These are phyloP conservation scores for Kuraishia borneana DNA, from an alignment of 805 yeast species.

Conservation along the genomic window DNA sequence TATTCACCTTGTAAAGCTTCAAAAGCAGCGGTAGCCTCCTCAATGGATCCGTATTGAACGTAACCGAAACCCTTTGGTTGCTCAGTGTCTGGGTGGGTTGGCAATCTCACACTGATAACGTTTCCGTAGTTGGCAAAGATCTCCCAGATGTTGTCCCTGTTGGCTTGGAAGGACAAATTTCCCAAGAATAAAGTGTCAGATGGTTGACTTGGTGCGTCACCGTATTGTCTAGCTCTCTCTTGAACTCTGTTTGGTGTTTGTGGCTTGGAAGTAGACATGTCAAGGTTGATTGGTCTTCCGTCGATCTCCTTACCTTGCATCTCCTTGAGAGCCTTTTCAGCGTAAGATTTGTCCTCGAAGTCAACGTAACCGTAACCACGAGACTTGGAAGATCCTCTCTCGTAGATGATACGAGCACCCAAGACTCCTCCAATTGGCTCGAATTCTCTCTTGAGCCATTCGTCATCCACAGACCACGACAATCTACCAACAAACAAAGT, in stretches of 20 bases:
- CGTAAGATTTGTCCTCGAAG: slow-evolving; percentile 64
- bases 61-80: slow-evolving; percentile 99
- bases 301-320: slow-evolving; percentile 92
- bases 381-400: slow-evolving; percentile 84
- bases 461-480: slow-evolving; percentile 95
- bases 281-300: slow-evolving; percentile 93
- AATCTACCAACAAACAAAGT: slow-evolving; percentile 95
- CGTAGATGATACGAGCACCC: slow-evolving; percentile 87
- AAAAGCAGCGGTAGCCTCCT: slow-evolving; percentile 83
- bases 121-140: slow-evolving; percentile 70
- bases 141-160: slow-evolving; percentile 67
- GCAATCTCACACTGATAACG: slow-evolving; percentile 84
- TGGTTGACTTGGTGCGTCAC: slow-evolving; percentile 86
- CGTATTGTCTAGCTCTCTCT: slow-evolving; percentile 82
- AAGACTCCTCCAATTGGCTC: slow-evolving; percentile 72
- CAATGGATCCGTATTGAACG: slow-evolving; percentile 80
- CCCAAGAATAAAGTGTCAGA: slow-evolving; percentile 95
- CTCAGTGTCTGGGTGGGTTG: slow-evolving; percentile 97
- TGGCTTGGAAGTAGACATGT: slow-evolving; percentile 81
- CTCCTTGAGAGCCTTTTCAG: slow-evolving; percentile 77
- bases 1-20: slow-evolving; percentile 82
- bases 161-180: slow-evolving; percentile 85
- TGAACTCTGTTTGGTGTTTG: slow-evolving; percentile 36
- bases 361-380: slow-evolving; percentile 98
- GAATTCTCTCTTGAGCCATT: slow-evolving; percentile 83